Conservation (phyloP, 306 rosid genomes). For the Prosopis cineraria region DNA sequence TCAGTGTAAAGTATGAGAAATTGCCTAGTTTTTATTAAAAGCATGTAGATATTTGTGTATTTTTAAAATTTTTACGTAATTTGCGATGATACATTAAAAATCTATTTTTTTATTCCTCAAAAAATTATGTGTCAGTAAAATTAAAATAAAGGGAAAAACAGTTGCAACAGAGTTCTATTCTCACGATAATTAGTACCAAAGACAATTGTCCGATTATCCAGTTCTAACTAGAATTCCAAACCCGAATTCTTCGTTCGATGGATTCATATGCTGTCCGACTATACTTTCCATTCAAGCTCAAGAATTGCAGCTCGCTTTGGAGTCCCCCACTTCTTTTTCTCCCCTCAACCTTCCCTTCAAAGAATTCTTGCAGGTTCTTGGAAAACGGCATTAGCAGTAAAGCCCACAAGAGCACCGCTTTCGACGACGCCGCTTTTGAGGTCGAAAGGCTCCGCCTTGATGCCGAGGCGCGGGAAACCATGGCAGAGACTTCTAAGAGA, state of each 20-base stretch:
- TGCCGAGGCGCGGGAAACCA: slow-evolving; percentile 65
- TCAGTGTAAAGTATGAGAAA: no score
- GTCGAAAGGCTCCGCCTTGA: slow-evolving; percentile 72
- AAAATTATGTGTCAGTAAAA: no score
- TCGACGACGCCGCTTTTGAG: slow-evolving; percentile 82
- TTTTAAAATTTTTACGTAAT: no score
- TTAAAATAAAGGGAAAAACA: no score
- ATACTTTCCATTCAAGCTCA: slow-evolving; percentile 19
- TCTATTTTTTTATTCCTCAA: no score
- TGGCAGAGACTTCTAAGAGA: slow-evolving; percentile 56
- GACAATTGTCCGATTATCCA: not conserved
- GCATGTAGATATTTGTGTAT: no score
- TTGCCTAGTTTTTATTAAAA: no score
- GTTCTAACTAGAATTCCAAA: not conserved
- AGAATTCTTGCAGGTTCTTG: slow-evolving; percentile 21
- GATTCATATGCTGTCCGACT: slow-evolving; percentile 37
- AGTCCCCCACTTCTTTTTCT: not conserved
- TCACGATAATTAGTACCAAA: not conserved
- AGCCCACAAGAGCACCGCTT: slow-evolving; percentile 17
- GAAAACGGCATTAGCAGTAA: not conserved
- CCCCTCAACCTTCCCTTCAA: slow-evolving; percentile 28
- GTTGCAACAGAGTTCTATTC: not conserved
- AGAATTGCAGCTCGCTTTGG: not conserved
- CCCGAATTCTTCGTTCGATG: slow-evolving; percentile 31
- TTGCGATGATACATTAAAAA: no score